Conservation (phyloP, 202 grass and related monocot genomes). For the Panicum hallii region DNA sequence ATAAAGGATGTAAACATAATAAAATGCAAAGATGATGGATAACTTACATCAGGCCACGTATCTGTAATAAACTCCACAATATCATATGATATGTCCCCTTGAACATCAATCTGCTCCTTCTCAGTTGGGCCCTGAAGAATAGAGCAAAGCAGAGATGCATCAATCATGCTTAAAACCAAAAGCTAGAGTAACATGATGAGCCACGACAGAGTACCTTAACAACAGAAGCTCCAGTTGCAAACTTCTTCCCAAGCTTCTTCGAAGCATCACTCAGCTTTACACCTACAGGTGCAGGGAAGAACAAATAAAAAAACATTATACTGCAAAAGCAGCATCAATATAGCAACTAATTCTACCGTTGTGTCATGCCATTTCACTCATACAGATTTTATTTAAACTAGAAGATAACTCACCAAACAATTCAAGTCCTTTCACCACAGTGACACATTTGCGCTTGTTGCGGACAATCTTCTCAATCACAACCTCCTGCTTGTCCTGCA, state of each 20-base stretch:
- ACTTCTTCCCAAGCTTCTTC: slow-evolving; percentile 99
- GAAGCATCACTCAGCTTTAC: slow-evolving; percentile 94
- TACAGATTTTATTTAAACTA: background rate
- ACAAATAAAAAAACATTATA: background rate
- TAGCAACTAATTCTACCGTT: background rate
- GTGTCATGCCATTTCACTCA: background rate
- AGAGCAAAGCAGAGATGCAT: background rate
- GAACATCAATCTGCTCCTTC: slow-evolving; percentile 99
- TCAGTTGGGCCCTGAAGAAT: slow-evolving; percentile 84
- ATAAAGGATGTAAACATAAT: slow-evolving; percentile 30
- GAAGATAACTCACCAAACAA: slow-evolving; percentile 77
- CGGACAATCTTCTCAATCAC: slow-evolving; percentile 99
- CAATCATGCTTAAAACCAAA: slow-evolving; percentile 21
- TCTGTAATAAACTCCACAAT: slow-evolving; percentile 95
- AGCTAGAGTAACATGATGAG: background rate
- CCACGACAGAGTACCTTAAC: slow-evolving; percentile 68
- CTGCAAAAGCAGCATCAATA: background rate
- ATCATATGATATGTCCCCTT: slow-evolving; percentile 99
- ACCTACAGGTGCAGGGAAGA: slow-evolving; percentile 54
- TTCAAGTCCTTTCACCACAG: slow-evolving; percentile 97
- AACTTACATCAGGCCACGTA: slow-evolving; percentile 94
- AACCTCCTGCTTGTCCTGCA: slow-evolving; percentile 94
- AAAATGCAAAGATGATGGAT: slow-evolving; percentile 39
- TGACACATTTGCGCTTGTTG: slow-evolving; percentile 99
- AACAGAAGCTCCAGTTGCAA: slow-evolving; percentile 97